phyloP scores from a whole-genome alignment of 345 rosid species.

The Populus ilicifolia region DNA sequence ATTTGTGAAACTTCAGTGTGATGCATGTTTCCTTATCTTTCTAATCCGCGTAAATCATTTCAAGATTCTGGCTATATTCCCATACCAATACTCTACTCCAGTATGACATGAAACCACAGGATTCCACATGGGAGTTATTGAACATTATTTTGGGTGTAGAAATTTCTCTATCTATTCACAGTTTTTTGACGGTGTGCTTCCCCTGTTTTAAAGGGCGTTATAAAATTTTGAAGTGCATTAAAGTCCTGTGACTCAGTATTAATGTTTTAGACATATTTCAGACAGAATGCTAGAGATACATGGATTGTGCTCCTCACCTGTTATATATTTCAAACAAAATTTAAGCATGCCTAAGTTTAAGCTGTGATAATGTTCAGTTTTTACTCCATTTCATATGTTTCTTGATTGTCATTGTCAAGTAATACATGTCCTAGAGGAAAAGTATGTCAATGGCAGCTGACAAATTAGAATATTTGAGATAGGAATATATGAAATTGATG shows the following conservation, averaged over 20 bases:
- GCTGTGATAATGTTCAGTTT: background rate
- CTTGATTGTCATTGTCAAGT: background rate
- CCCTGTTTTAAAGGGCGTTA: background rate
- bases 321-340: background rate
- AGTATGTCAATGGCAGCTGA: background rate
- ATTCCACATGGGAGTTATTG: background rate
- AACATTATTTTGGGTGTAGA: background rate
- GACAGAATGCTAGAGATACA: background rate
- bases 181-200: background rate
- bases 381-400: background rate
- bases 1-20: background rate
- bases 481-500: slow-evolving; percentile 1
- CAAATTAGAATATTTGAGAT: background rate
- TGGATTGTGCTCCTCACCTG: background rate
- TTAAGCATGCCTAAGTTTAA: background rate
- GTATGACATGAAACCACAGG: background rate
- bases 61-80: background rate
- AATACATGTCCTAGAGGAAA: background rate
- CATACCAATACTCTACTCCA: no score
- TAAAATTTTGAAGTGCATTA: background rate
- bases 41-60: background rate
- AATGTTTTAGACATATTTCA: background rate
- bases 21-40: background rate
- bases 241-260: background rate
- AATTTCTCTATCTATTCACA: background rate